Conservation (phyloP, 1,284 basidiomycete genomes). For the Meripilus lineatus region DNA sequence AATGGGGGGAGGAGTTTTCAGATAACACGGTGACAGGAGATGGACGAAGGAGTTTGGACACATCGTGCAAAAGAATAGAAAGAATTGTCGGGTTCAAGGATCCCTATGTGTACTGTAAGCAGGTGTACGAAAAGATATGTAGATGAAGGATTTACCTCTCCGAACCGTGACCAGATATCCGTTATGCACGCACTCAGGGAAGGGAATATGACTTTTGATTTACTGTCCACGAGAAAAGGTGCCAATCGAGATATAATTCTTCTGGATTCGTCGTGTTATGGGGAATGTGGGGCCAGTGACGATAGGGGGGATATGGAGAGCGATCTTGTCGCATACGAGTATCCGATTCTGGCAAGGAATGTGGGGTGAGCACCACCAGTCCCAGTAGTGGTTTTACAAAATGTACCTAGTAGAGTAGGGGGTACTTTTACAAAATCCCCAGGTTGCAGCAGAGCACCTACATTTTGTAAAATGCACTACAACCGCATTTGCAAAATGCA, state of each 20-base stretch:
- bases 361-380: too few species aligned
- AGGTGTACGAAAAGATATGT: too few species aligned
- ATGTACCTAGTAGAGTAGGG: too few species aligned
- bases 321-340: constrained; percentile 58
- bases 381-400: too few species aligned
- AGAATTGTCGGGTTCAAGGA: constrained; percentile 42
- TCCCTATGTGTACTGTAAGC: constrained; percentile 35
- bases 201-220: constrained; percentile 44
- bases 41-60: constrained; percentile 45
- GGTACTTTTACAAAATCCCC: too few species aligned
- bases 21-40: constrained; percentile 33
- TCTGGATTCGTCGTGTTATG: constrained; percentile 42
- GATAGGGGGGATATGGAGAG: too few species aligned
- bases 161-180: constrained; percentile 57
- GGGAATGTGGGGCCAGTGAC: constrained; percentile 30
- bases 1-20: too few species aligned
- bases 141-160: constrained; percentile 39
- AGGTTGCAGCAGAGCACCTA: too few species aligned
- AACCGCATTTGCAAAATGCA: too few species aligned
- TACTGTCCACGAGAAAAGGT: constrained; percentile 59
- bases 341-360: constrained; percentile 71
- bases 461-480: too few species aligned
- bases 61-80: constrained; percentile 49
- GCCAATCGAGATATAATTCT: constrained; percentile 44
- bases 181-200: constrained; percentile 46